Base-by-base conservation (phyloP, 148 eudicot genomes). In the Simmondsia chinensis region DNA sequence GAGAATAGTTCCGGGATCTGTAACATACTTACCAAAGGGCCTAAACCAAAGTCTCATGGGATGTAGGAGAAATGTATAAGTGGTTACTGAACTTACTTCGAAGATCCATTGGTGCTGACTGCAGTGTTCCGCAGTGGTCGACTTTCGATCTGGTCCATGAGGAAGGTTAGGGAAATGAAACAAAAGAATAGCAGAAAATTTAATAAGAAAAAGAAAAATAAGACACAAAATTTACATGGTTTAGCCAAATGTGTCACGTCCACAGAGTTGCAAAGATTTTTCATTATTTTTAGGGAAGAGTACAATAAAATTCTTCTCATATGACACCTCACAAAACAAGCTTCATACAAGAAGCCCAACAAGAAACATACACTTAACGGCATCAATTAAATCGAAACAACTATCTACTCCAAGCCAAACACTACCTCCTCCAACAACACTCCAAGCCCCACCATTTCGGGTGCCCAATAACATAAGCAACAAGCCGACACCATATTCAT, bases 71-170 rank as follows among this genome's bases (percentile, higher is more conserved):
- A 11, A 34, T 17, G 15, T 16, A 2, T 19, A 23, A 13, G 6
- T 7, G 15, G 24, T 24, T 31, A 22, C 23, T 35, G 41, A 8
- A 24, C 13, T 8, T 79, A 83, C 94, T 73, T 80, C 20, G 76
- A 64, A 35, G 69, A 68, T 32, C 79, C 86, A 48, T 57, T 59
- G 27, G 32, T 64, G 61, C 53, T 46, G 24, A 72, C 77, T 57
- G n/a, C n/a, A n/a, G n/a, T n/a, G n/a, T n/a, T n/a, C n/a, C 70
- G 80, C 43, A 67, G 63, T 24, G 94, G 96, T 22, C 96, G 94
- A 55, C 96, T 83, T 66, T 88, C 96, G 50, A 88, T 83, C 96
- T 87, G 70, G 31, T 52, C n/a, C n/a, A n/a, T n/a, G n/a, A n/a
- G n/a, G n/a, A n/a, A n/a, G n/a, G n/a, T n/a, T n/a, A n/a, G n/a